Evolutionary conservation across 805 yeast species (phyloP).

Genomic region (Citeromyces nyonsensis): DNA sequence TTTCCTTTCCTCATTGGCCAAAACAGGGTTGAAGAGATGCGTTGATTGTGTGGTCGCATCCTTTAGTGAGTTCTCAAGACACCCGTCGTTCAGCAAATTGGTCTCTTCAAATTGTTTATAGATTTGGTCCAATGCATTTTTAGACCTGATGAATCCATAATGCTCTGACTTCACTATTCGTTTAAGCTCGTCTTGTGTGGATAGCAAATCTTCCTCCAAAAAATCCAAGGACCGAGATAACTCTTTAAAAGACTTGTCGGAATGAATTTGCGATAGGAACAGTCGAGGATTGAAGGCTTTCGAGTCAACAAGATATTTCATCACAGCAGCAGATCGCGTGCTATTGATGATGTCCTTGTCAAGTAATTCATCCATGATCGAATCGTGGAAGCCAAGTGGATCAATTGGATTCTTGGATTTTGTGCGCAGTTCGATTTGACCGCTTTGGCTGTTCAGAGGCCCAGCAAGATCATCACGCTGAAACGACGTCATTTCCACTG

Average conservation of each 20-base stretch:
- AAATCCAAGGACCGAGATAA: conserved; percentile 28
- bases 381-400: conserved; percentile 38
- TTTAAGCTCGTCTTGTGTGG: conserved; percentile 32
- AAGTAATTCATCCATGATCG: conserved; percentile 23
- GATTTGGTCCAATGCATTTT: conserved; percentile 47
- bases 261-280: conserved; percentile 40
- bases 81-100: conserved; percentile 6
- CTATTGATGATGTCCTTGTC: conserved; percentile 22
- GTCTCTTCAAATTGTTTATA: conserved; percentile 30
- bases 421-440: no score
- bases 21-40: conserved; percentile 40
- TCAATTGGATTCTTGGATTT: conserved; percentile 14
- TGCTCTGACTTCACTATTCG: conserved; percentile 42
- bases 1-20: conserved; percentile 31
- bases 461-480: no score
- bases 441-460: no score
- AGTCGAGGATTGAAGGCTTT: conserved; percentile 41
- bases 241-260: conserved; percentile 34
- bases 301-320: conserved; percentile 34
- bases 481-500: no score
- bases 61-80: conserved; percentile 19
- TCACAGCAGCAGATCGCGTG: conserved; percentile 17
- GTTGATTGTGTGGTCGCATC: conserved; percentile 34
- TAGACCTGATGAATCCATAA: conserved; percentile 47
- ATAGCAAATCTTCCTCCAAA: conserved; percentile 30